Evolutionary conservation across 1,139 yeast species (phyloP).

Genomic region (Pneumocystis canis): DNA sequence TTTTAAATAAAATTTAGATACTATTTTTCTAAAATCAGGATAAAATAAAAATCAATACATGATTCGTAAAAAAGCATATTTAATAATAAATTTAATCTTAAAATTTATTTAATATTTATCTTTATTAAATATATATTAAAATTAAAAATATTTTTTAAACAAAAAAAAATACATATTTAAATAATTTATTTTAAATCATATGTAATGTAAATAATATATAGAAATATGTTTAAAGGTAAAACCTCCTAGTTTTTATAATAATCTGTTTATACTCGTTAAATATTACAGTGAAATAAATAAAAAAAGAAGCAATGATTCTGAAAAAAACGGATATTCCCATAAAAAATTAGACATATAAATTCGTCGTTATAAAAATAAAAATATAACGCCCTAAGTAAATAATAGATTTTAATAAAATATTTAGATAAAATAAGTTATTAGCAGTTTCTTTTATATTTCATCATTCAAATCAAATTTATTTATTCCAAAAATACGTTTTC

Average conservation of each 20-base stretch:
- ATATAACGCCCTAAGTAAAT: neutral
- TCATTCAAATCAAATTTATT: constrained; percentile 11
- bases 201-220: neutral
- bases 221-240: neutral
- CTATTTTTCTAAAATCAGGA: too few relatives aligned
- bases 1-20: too few relatives aligned
- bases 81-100: neutral
- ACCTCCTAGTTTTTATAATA: neutral
- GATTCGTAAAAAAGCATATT: neutral
- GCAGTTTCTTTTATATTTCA: constrained; percentile 3
- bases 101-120: too few relatives aligned
- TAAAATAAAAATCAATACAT: neutral
- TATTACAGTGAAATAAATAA: neutral
- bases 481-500: constrained; percentile 13
- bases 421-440: neutral
- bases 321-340: neutral
- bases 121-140: too few relatives aligned
- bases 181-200: too few relatives aligned
- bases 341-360: neutral
- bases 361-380: neutral
- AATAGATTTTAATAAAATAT: neutral
- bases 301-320: neutral
- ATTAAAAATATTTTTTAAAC: neutral
- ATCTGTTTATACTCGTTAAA: neutral
- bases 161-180: too few relatives aligned